Percentiles rank a stretch among this genome's conserved stretches.
phyloP scores from a whole-genome alignment of 2,329 filamentous ascomycete genomes.

The Fusarium aywerte region DNA sequence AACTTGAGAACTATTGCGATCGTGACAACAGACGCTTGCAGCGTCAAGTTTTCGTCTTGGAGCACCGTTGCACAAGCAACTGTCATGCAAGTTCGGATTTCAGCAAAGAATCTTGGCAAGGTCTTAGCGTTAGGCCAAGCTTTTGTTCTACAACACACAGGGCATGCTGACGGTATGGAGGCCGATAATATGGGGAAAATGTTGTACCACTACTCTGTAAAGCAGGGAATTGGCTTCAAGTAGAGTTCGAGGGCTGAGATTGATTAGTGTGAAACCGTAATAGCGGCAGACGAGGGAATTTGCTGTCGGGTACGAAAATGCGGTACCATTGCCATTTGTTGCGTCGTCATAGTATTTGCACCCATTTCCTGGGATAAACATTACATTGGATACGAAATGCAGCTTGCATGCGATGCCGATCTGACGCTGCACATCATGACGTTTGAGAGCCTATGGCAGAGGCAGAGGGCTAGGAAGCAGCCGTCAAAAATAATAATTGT shows the following conservation, averaged over 20 bases:
- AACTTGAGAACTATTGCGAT: neutral
- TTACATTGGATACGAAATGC: slow-evolving; percentile 27
- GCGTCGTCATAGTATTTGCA: neutral
- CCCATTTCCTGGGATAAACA: neutral
- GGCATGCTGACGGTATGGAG: neutral
- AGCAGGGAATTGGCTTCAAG: neutral
- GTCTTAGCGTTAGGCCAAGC: slow-evolving; percentile 11
- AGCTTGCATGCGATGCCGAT: slow-evolving; percentile 5
- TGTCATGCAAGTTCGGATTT: neutral
- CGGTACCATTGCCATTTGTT: neutral
- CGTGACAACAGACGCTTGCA: neutral
- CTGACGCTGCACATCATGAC: slow-evolving; percentile 5
- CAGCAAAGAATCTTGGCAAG: neutral
- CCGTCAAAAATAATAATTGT: neutral
- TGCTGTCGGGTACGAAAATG: neutral
- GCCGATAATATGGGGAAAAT: neutral
- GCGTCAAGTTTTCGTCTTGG: neutral
- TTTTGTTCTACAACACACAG: slow-evolving; percentile 4
- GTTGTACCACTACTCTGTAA: neutral
- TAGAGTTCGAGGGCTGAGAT: neutral
- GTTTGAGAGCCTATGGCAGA: neutral
- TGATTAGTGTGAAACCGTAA: neutral
- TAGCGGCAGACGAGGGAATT: neutral
- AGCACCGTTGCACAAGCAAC: neutral
- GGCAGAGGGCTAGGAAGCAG: neutral